These are phyloP conservation scores for Malassezia pachydermatis DNA, from an alignment of 1,284 basidiomycete genomes.

Conservation along the genomic window DNA sequence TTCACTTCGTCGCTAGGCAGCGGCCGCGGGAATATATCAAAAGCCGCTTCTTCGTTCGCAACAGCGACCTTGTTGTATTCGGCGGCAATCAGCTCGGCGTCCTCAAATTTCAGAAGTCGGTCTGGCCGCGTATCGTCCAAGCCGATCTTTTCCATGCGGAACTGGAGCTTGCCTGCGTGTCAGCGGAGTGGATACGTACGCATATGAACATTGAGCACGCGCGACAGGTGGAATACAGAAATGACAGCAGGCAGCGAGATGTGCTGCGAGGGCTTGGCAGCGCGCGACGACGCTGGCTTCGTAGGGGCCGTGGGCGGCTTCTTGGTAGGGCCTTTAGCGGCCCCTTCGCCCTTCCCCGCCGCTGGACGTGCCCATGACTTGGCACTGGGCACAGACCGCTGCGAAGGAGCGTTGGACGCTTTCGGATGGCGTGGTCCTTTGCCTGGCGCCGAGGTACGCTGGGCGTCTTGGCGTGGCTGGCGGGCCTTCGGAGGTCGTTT, in stretches of 20 bases:
- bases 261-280: not conserved
- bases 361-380: constrained; percentile 12
- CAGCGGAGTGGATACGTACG: constrained; percentile 1
- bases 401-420: not conserved
- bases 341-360: not conserved
- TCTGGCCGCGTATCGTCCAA: constrained; percentile 37
- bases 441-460: too few species aligned
- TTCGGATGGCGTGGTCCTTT: not conserved
- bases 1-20: constrained; percentile 51
- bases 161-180: constrained; percentile 23
- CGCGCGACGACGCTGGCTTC: constrained; percentile 11
- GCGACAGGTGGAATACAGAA: constrained; percentile 29
- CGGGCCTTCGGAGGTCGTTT: too few species aligned
- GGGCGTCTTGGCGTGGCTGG: too few species aligned
- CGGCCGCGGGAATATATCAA: constrained; percentile 38
- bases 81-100: constrained; percentile 40
- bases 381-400: constrained; percentile 5
- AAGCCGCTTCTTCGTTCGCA: constrained; percentile 32
- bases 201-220: constrained; percentile 29
- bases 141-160: constrained; percentile 32
- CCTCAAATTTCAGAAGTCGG: constrained; percentile 35
- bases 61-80: constrained; percentile 33
- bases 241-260: constrained; percentile 33
- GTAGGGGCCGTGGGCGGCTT: not conserved
- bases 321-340: too few species aligned